These are phyloP conservation scores for Phialophora macrospora DNA, from an alignment of 2,329 filamentous ascomycete genomes.

Conservation along the genomic window DNA sequence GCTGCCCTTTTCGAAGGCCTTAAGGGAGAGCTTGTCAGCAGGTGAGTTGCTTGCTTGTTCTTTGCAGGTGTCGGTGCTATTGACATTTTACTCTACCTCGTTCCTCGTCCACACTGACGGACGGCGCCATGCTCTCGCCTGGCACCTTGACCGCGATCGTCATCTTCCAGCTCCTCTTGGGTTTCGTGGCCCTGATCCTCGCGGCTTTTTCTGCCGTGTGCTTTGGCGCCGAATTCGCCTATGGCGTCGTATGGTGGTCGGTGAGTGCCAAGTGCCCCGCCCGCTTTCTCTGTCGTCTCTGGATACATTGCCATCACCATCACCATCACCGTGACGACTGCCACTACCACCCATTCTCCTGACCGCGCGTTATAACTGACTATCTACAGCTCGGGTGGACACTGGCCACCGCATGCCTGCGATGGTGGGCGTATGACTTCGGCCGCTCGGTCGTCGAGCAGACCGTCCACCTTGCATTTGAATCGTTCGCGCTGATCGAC, in stretches of 20 bases:
- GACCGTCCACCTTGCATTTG: constrained; percentile 10
- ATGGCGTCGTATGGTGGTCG: constrained; percentile 22
- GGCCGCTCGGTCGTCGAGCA: constrained; percentile 9
- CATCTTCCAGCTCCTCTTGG: constrained; percentile 9
- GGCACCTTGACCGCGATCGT: not conserved
- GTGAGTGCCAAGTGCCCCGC: constrained; percentile 6
- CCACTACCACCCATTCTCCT: not conserved
- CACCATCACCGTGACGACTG: not conserved
- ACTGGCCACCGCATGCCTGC: constrained; percentile 8
- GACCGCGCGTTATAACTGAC: not conserved
- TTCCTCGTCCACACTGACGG: not conserved
- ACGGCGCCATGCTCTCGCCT: not conserved
- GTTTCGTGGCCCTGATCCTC: constrained; percentile 15
- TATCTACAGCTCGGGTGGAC: constrained; percentile 15
- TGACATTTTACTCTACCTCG: not conserved
- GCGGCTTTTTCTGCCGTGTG: constrained; percentile 18
- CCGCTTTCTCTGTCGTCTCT: not conserved
- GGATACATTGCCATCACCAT: not conserved
- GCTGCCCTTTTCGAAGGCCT: not conserved
- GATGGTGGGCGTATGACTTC: constrained; percentile 12
- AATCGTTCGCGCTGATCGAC: constrained; percentile 7
- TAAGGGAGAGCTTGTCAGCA: not conserved
- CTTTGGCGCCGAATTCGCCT: constrained; percentile 15
- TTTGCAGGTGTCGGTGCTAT: not conserved
- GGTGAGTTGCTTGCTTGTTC: not conserved